Evolutionary conservation across 148 eudicot genomes (phyloP), one percentile per base, ranked within the genome.

Genomic region (Oxyria digyna): DNA sequence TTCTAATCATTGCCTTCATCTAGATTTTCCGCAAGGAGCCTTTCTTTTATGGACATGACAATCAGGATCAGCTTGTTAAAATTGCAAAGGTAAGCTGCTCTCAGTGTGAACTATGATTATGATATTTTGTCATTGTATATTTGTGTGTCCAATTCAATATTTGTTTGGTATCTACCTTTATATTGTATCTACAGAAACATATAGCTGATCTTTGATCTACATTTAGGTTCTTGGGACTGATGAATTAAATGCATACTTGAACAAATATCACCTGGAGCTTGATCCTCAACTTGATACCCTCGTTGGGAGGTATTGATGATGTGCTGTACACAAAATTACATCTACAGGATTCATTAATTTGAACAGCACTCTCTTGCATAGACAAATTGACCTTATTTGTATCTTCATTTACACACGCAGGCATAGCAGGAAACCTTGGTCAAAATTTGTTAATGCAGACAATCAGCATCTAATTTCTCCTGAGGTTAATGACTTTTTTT

Each of bases 371-470:
- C 0, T 20, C 20, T 50, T 5, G 8, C 8, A 50, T 50, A 23
- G 10, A 23, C 4, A 20, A 21, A 9, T 52, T 10, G 29, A 59
- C 37, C 37, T 59, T 18, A 59, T 59, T 59, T 29, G 18, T 59
- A 29, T 27, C 37, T 59, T 31, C 20, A 59, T 59, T 18, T 29
- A 15, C 29, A 27, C 17, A 12, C 67, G 41, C 87, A 94, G 98
- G 87, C 97, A 94, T 76, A 87, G 89, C 80, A 86, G 89, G 84
- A 94, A 90, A 73, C 97, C 98, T 11, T 94, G 98, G 98, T 85
- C 98, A 66, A 94, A 80, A 81, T 94, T 94, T 81, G 80, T 90
- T 29, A 88, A 82, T 75, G 76, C 84, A 71, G 98, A 94, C 64
- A 94, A 94, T 79, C 97, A 94, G 80, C 98, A 90, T 54, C 78